Conservation (phyloP, 1,284 basidiomycete species). For the Ustilago bromivora region DNA sequence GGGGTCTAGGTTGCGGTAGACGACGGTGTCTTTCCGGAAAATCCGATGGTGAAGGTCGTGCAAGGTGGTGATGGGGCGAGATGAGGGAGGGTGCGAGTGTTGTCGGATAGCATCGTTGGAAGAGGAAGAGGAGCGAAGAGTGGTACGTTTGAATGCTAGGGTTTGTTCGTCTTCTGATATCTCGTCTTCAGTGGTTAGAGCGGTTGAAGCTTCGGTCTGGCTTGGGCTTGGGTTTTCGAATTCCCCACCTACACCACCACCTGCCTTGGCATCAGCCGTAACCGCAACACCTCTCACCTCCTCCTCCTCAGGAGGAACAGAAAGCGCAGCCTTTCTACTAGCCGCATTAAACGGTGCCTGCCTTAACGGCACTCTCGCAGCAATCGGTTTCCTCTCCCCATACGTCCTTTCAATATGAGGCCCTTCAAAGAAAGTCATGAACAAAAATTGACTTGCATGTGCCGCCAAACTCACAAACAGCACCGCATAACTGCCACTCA, state of each 20-base stretch:
- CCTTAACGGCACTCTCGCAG: conserved; percentile 39
- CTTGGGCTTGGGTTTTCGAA: conserved; percentile 38
- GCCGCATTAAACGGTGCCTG: conserved; percentile 60
- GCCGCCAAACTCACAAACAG: conserved; percentile 91
- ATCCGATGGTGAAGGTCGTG: conserved; percentile 91
- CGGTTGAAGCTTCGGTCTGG: conserved; percentile 51
- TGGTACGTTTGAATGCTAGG: conserved; percentile 16
- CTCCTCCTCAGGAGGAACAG: conserved; percentile 9
- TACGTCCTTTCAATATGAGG: conserved; percentile 77
- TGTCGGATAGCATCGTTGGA: conserved; percentile 46
- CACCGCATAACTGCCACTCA: conserved; percentile 88
- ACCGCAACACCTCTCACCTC: conserved; percentile 6
- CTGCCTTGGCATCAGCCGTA: conserved; percentile 16
- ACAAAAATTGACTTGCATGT: conserved; percentile 94
- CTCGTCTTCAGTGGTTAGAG: conserved; percentile 47
- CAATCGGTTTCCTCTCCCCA: conserved; percentile 61
- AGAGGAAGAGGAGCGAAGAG: conserved; percentile 35
- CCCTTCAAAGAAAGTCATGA: conserved; percentile 96
- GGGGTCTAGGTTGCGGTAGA: conserved; percentile 84
- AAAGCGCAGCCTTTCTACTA: conserved; percentile 44
- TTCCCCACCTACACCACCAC: conserved; percentile 1
- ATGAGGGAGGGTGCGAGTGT: conserved; percentile 19
- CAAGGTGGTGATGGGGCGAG: conserved; percentile 71
- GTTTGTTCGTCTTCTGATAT: conserved; percentile 29
- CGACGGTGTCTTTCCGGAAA: conserved; percentile 87